Conservation (phyloP, 495 filamentous ascomycete species). For the Aspergillus wentii region DNA sequence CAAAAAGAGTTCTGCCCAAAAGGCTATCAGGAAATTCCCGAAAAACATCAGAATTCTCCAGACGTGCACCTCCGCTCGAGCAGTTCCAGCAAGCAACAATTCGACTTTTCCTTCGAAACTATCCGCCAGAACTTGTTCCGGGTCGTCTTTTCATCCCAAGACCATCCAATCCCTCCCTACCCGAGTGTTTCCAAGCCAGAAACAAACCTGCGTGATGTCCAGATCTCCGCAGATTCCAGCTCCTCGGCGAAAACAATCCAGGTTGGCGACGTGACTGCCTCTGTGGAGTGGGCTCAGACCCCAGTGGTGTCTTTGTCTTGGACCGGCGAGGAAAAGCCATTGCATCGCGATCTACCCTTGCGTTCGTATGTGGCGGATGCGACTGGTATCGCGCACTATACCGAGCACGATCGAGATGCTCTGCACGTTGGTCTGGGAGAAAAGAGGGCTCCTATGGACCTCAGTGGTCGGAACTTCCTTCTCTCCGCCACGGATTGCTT, state of each 20-base stretch:
- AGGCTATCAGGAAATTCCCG: slow-evolving; percentile 28
- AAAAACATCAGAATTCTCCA: slow-evolving; percentile 14
- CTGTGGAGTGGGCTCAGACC: slow-evolving; percentile 48
- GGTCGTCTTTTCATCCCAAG: slow-evolving; percentile 55
- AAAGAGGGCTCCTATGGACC: slow-evolving; percentile 66
- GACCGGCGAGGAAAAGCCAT: slow-evolving; percentile 39
- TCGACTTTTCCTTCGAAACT: slow-evolving; percentile 55
- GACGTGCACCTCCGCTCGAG: slow-evolving; percentile 39
- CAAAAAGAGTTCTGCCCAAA: slow-evolving; percentile 48
- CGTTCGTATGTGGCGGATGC: slow-evolving; percentile 59
- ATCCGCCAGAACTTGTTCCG: slow-evolving; percentile 57
- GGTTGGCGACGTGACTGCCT: slow-evolving; percentile 44
- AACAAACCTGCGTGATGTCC: slow-evolving; percentile 22
- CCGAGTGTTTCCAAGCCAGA: slow-evolving; percentile 50
- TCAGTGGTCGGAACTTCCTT: slow-evolving; percentile 59
- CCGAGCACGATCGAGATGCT: slow-evolving; percentile 48
- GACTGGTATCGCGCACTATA: slow-evolving; percentile 56
- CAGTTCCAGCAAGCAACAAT: slow-evolving; percentile 25
- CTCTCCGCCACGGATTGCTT: slow-evolving; percentile 65
- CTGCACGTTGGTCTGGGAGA: slow-evolving; percentile 66
- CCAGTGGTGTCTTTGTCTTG: slow-evolving; percentile 55
- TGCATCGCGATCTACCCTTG: slow-evolving; percentile 55
- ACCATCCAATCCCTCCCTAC: slow-evolving; percentile 55
- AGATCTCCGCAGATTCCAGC: slow-evolving; percentile 17
- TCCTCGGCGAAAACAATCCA: slow-evolving; percentile 34